Evolutionary conservation across 106 monocot species (phyloP).

Genomic region (Allium fistulosum): DNA sequence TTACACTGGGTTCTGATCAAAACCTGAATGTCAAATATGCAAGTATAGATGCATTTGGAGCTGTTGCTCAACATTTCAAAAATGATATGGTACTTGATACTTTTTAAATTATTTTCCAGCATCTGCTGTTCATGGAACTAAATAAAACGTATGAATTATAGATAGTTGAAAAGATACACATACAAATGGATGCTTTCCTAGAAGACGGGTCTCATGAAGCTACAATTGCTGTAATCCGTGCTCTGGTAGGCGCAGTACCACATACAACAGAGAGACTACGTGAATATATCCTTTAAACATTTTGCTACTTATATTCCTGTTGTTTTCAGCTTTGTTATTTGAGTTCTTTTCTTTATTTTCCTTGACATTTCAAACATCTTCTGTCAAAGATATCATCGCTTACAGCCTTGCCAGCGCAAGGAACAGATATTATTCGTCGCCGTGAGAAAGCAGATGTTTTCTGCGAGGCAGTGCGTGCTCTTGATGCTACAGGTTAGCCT

Average conservation of each 20-base stretch:
- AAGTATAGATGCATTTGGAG: slow-evolving; percentile 93
- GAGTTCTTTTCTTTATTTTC: slow-evolving; percentile 20
- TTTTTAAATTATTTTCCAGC: background rate
- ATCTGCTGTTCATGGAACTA: background rate
- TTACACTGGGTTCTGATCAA: slow-evolving; percentile 97
- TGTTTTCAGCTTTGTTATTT: slow-evolving; percentile 1
- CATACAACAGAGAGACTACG: slow-evolving; percentile 83
- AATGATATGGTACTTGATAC: slow-evolving; percentile 66
- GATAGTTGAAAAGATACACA: slow-evolving; percentile 91
- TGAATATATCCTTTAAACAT: slow-evolving; percentile 85
- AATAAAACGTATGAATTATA: slow-evolving; percentile 17
- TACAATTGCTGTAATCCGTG: slow-evolving; percentile 66
- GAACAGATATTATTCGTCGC: slow-evolving; percentile 52
- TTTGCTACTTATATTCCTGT: background rate
- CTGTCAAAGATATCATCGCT: slow-evolving; percentile 87
- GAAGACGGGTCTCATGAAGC: slow-evolving; percentile 99
- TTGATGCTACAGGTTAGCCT: slow-evolving; percentile 92
- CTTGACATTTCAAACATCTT: slow-evolving; percentile 84
- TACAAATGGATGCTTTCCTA: slow-evolving; percentile 99
- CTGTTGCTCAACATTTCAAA: slow-evolving; percentile 94
- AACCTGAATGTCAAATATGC: slow-evolving; percentile 93
- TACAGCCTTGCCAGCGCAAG: slow-evolving; percentile 38
- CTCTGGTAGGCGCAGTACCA: slow-evolving; percentile 76
- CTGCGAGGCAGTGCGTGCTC: slow-evolving; percentile 94
- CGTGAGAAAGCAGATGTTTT: slow-evolving; percentile 78